These are phyloP conservation scores for Calonectria montana DNA, from an alignment of 2,329 filamentous ascomycete species.

Conservation along the genomic window DNA sequence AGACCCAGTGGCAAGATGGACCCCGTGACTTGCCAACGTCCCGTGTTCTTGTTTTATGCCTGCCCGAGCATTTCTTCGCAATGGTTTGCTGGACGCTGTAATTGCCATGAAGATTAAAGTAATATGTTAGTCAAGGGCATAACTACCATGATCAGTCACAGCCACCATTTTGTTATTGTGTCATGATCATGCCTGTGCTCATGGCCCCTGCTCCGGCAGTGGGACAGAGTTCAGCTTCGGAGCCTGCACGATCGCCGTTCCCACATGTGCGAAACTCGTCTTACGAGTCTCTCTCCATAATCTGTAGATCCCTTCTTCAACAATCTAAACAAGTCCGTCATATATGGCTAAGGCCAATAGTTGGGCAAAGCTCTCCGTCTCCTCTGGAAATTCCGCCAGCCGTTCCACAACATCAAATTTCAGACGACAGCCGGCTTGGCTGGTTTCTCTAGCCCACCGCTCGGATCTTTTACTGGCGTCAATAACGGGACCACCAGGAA, in stretches of 20 bases:
- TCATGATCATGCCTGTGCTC: constrained; percentile 7
- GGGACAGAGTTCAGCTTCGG: constrained; percentile 10
- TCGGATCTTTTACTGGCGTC: background rate
- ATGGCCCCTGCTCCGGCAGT: background rate
- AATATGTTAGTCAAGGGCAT: background rate
- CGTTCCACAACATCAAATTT: background rate
- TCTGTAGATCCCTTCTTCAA: constrained; percentile 7
- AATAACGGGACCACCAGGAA: background rate
- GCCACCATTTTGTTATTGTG: background rate
- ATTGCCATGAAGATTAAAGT: background rate
- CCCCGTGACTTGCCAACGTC: background rate
- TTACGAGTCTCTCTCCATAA: constrained; percentile 1
- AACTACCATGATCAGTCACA: background rate
- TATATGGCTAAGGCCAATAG: background rate
- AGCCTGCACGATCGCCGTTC: background rate
- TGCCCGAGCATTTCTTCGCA: background rate
- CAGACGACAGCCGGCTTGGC: background rate
- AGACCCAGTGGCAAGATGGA: constrained; percentile 10
- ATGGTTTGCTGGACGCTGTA: background rate
- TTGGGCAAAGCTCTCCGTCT: background rate
- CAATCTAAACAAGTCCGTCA: background rate
- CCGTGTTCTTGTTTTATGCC: background rate
- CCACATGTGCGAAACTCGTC: constrained; percentile 13
- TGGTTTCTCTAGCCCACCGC: background rate
- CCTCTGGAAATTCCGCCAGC: background rate